Evolutionary conservation across 257 asterid genomes (phyloP).

Genomic region (Gentiana straminea): DNA sequence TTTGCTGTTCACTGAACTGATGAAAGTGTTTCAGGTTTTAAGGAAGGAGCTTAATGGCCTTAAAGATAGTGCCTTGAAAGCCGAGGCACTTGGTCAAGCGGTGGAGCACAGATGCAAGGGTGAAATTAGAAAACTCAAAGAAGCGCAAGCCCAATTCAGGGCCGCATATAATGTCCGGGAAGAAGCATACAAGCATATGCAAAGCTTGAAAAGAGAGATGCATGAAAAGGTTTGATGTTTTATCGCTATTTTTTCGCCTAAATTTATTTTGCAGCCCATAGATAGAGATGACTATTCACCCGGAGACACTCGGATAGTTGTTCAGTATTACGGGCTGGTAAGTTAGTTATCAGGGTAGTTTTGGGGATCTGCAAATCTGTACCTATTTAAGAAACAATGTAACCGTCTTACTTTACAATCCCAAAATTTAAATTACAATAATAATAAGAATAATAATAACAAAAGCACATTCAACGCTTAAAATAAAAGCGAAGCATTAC

Average conservation of each 20-base stretch:
- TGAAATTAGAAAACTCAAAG: conserved; percentile 54
- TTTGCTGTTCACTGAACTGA: not conserved
- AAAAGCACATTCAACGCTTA: too few species aligned
- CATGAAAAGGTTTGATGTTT: conserved; percentile 50
- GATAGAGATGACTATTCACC: too few species aligned
- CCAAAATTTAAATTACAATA: too few species aligned
- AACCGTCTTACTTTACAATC: too few species aligned
- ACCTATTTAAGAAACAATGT: too few species aligned
- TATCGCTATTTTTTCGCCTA: not conserved
- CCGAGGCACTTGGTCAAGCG: conserved; percentile 49
- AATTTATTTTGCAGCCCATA: too few species aligned
- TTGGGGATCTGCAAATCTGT: too few species aligned
- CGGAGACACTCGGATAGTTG: too few species aligned
- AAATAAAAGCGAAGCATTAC: too few species aligned
- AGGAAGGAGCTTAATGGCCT: conserved; percentile 74
- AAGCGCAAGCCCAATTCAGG: conserved; percentile 51
- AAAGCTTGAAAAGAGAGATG: conserved; percentile 46
- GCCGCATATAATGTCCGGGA: conserved; percentile 88
- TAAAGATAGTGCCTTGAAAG: conserved; percentile 44
- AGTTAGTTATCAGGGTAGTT: too few species aligned
- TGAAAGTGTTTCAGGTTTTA: conserved; percentile 32
- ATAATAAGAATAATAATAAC: too few species aligned
- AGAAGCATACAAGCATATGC: conserved; percentile 57
- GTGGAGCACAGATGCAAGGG: conserved; percentile 53
- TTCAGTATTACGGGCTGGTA: too few species aligned